Percentiles rank a stretch among this genome's conserved stretches.
phyloP scores from a whole-genome alignment of 2,329 filamentous ascomycete species.

The Venturia nashicola region DNA sequence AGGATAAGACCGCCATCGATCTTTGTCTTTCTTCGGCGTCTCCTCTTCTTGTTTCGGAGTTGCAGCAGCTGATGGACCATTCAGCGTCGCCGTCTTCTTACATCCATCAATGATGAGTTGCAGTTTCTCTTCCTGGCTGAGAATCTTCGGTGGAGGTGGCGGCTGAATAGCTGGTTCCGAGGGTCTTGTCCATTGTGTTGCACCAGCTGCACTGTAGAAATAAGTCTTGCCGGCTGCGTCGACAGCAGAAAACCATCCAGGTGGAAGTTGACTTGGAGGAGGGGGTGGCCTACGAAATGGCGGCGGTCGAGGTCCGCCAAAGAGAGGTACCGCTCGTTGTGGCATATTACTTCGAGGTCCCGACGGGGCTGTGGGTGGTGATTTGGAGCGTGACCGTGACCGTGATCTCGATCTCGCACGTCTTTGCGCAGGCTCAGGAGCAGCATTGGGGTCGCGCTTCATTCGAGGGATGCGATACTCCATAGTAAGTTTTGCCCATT shows the following conservation, averaged over 20 bases:
- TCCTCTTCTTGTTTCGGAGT: constrained; percentile 51
- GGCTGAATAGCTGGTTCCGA: constrained; percentile 49
- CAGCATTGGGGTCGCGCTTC: constrained; percentile 61
- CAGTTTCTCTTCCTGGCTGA: constrained; percentile 62
- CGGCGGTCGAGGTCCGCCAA: constrained; percentile 37
- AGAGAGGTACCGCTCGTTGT: constrained; percentile 47
- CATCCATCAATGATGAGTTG: constrained; percentile 68
- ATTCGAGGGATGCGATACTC: constrained; percentile 88
- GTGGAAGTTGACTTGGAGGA: constrained; percentile 49
- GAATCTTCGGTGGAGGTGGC: constrained; percentile 47
- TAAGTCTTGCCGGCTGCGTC: constrained; percentile 63
- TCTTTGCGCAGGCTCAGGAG: constrained; percentile 43
- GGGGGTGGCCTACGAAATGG: constrained; percentile 26
- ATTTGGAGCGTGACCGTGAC: constrained; percentile 25
- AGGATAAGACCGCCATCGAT: constrained; percentile 58
- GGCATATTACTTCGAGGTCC: constrained; percentile 41
- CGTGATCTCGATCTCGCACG: constrained; percentile 38
- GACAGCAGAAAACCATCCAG: constrained; percentile 75
- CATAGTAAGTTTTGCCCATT: constrained; percentile 81
- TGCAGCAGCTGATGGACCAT: constrained; percentile 42
- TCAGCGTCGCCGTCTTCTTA: constrained; percentile 50
- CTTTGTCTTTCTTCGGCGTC: constrained; percentile 44
- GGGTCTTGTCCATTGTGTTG: constrained; percentile 72
- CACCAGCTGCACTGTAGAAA: constrained; percentile 70
- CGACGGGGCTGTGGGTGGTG: constrained; percentile 31